A percentile compares a stretch with the other conserved stretches of the same genome.
Conservation (phyloP, 306 rosid genomes). For the Calophaca sinica region DNA sequence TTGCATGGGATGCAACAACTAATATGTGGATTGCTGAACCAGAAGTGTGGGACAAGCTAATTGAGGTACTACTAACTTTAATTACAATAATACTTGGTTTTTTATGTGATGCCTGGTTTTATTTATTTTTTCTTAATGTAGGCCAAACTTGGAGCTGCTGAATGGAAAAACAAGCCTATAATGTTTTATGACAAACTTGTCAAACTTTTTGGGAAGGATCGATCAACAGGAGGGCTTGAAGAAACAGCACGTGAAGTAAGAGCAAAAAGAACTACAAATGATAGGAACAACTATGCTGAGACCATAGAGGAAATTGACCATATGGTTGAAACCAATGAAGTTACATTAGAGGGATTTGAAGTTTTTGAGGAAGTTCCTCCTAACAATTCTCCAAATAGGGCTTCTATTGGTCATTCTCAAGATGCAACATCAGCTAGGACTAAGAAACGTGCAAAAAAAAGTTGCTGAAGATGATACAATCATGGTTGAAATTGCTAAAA, state of each 20-base stretch:
- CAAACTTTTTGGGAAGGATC: background rate
- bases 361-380: background rate
- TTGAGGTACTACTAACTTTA: too few species aligned
- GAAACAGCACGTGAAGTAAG: background rate
- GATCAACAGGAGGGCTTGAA: background rate
- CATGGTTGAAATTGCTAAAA: background rate
- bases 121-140: background rate
- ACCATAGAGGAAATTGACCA: conserved; percentile 9
- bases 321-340: background rate
- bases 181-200: conserved; percentile 12
- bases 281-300: background rate
- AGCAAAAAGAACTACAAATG: background rate
- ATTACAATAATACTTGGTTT: background rate
- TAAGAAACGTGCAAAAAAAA: background rate
- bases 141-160: background rate
- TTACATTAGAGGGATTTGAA: background rate
- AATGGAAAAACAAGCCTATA: conserved; percentile 13
- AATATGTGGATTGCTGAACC: background rate
- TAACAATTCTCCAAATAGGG: background rate
- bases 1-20: too few species aligned
- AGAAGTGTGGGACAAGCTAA: background rate
- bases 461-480: too few species aligned
- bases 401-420: background rate
- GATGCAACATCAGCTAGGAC: background rate
- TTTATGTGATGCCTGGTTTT: background rate